Base-by-base conservation (phyloP, 2,329 filamentous ascomycete genomes). In the Orbilia ellipsospora region DNA sequence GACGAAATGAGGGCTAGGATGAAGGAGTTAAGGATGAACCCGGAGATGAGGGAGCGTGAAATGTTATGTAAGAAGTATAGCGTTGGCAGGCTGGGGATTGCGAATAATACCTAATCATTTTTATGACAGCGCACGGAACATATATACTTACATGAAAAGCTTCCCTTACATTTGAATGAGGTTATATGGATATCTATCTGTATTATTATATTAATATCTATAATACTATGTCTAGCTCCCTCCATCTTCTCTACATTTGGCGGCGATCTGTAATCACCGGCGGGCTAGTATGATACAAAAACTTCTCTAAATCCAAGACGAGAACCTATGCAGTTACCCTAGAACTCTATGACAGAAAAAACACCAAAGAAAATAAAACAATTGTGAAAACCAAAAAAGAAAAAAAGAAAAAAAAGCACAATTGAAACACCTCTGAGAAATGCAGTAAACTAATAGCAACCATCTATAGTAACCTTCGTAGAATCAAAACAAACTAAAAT, bases 1-100 rank as follows among this genome's bases (percentile, higher is more conserved):
- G 72, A 75, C 6, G 59, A 75, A 50, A 69, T 75, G 72, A 60
- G 44, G 42, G 23, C 56, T 12, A 23, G 70, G 6, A 62, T 63
- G 44, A 54, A 52, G 28, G 70, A 74, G 36, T 55, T 74, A 23
- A 55, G 52, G 45, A 62, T 68, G 48, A 63, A 74, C 36, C 63
- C 48, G n/a, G 70, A 75, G n/a, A 40, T 61, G 42, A 54, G 51
- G 26, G 72, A 67, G 18, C 72, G 45, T 13, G 72, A 69, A 57
- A 45, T 65, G 36, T 42, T 75, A 12, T 69, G 59, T 52, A 51
- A 64, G 18, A 64, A 64, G 16, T 69, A 69, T 13, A 48, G 36
- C 18, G 61, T 69, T n/a, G 64, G 72, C 7, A 26, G 36, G 10
- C 13, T 69, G 23, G 72, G 64, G 8, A 36, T 63, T 10, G 64